Evolutionary conservation across 352 stramenopile species (phyloP).

Genomic region (Phytophthora pistaciae): DNA sequence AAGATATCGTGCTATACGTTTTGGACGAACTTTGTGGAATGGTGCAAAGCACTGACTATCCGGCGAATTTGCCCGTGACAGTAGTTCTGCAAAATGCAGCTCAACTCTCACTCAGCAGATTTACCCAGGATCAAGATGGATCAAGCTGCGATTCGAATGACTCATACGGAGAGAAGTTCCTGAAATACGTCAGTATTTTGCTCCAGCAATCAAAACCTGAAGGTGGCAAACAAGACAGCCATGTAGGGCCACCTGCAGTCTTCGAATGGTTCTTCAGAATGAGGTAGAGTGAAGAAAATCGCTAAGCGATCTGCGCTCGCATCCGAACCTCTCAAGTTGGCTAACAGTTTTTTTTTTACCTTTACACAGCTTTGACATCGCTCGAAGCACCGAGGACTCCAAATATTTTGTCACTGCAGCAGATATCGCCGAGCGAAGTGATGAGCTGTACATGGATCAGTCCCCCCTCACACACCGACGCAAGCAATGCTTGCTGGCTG

Average conservation of each 20-base stretch:
- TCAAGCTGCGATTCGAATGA: slow-evolving; percentile 7
- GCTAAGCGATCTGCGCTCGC: not conserved
- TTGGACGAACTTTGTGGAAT: slow-evolving; percentile 61
- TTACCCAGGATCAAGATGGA: slow-evolving; percentile 11
- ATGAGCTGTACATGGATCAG: slow-evolving; percentile 45
- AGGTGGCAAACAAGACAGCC: not conserved
- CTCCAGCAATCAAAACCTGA: slow-evolving; percentile 33
- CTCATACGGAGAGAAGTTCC: slow-evolving; percentile 48
- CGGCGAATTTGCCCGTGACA: slow-evolving; percentile 37
- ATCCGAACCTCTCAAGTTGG: not conserved
- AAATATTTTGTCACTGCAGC: slow-evolving; percentile 68
- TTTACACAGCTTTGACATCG: slow-evolving; percentile 69
- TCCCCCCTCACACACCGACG: slow-evolving; percentile 48
- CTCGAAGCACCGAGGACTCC: slow-evolving; percentile 58
- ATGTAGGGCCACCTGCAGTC: slow-evolving; percentile 50
- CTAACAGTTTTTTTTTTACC: not conserved
- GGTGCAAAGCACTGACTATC: slow-evolving; percentile 15
- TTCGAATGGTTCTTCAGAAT: slow-evolving; percentile 86
- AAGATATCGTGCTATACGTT: slow-evolving; percentile 54
- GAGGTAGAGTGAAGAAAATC: slow-evolving; percentile 45
- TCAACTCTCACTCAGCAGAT: slow-evolving; percentile 59
- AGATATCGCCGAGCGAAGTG: slow-evolving; percentile 57
- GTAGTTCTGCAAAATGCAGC: slow-evolving; percentile 77
- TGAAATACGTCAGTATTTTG: slow-evolving; percentile 53
- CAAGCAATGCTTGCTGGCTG: slow-evolving; percentile 63